These are phyloP conservation scores for Aspergillus pseudotamarii DNA, from an alignment of 2,329 filamentous ascomycete genomes.

Conservation along the genomic window DNA sequence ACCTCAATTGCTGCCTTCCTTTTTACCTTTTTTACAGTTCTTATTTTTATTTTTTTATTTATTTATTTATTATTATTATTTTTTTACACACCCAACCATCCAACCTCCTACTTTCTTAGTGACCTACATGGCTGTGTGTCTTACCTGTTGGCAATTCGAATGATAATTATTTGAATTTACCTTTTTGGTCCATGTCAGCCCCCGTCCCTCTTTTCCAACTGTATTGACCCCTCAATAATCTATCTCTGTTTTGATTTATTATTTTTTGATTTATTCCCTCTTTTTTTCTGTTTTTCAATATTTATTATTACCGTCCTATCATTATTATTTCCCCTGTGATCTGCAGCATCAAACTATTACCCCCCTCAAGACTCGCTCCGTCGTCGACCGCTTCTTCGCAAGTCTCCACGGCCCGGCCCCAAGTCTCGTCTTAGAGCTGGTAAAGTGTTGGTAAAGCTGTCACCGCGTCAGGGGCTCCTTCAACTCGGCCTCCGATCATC, in stretches of 20 bases:
- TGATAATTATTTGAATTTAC: conserved; percentile 1
- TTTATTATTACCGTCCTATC: conserved; percentile 12
- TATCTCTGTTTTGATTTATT: conserved; percentile 11
- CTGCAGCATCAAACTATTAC: conserved; percentile 22
- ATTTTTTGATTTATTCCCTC: conserved; percentile 10
- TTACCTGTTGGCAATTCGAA: conserved; percentile 11
- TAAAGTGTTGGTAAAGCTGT: conserved; percentile 30
- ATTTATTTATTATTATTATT: too few species aligned
- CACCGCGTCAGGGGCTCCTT: conserved; percentile 41
- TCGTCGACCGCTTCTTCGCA: conserved; percentile 29
- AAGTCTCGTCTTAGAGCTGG: conserved; percentile 27
- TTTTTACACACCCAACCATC: not conserved
- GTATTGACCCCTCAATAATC: conserved; percentile 24
- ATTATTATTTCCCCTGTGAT: conserved; percentile 20
- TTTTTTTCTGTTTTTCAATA: conserved; percentile 15
- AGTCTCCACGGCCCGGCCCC: conserved; percentile 30
- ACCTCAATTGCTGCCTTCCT: conserved; percentile 18
- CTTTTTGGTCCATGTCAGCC: conserved; percentile 19
- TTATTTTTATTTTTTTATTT: not conserved
- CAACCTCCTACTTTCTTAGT: conserved; percentile 7
- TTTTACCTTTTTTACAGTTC: conserved; percentile 8
- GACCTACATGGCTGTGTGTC: conserved; percentile 9
- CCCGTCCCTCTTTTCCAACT: conserved; percentile 13
- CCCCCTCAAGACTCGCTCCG: conserved; percentile 20
- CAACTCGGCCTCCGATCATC: conserved; percentile 25